Conservation (phyloP, 83 land plant species). For the Picea mariana region DNA sequence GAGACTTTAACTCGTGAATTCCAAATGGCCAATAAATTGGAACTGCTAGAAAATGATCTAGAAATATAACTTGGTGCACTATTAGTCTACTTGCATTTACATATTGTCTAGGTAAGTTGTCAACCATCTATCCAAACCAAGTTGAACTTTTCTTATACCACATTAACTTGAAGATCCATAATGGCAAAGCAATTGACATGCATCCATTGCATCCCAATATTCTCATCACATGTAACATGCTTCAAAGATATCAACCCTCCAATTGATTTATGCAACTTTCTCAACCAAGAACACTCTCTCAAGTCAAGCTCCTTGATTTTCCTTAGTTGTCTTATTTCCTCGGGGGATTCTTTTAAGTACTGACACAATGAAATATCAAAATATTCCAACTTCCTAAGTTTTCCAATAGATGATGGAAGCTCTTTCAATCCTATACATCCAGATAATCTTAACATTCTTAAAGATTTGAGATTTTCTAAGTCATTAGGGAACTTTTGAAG, state of each 20-base stretch:
- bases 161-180: too few relatives aligned
- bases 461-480: conserved; percentile 27
- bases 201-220: conserved; percentile 15
- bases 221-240: conserved; percentile 62
- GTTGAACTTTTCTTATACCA: too few relatives aligned
- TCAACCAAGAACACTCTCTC: conserved; percentile 49
- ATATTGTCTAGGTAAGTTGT: too few relatives aligned
- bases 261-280: conserved; percentile 32
- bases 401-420: conserved; percentile 43
- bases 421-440: conserved; percentile 41
- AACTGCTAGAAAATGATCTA: too few relatives aligned
- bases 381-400: conserved; percentile 34
- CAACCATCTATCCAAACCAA: too few relatives aligned
- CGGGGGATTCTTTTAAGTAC: conserved; percentile 37
- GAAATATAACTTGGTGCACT: too few relatives aligned
- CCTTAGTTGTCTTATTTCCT: conserved; percentile 27
- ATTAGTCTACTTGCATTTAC: too few relatives aligned
- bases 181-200: neutral
- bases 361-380: conserved; percentile 59
- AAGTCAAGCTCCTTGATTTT: conserved; percentile 66
- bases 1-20: too few relatives aligned
- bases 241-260: conserved; percentile 24
- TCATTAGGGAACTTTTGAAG: conserved; percentile 40
- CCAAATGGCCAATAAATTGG: too few relatives aligned
- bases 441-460: conserved; percentile 41